Conservation (phyloP, 2,329 filamentous ascomycete genomes). For the Cordyceps pruinosa region DNA sequence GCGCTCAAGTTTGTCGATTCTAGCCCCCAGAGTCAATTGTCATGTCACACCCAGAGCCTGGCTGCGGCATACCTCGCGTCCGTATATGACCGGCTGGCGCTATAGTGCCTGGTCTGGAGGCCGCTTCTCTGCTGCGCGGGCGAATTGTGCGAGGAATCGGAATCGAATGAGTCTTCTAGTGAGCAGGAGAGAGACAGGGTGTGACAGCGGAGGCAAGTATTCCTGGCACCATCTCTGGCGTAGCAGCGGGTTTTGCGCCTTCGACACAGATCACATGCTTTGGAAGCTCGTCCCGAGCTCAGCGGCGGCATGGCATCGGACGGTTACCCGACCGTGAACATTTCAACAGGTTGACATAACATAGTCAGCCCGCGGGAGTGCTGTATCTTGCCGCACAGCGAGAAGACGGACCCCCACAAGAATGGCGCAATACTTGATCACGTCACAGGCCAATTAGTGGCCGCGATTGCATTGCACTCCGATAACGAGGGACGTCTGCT, state of each 20-base stretch:
- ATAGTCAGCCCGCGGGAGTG: not conserved
- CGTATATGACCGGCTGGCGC: not conserved
- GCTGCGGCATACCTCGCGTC: not conserved
- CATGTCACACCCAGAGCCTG: not conserved
- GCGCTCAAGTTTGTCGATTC: not conserved
- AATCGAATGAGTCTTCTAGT: constrained; percentile 1
- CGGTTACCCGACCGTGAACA: not conserved
- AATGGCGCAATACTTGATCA: not conserved
- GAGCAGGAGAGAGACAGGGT: constrained; percentile 21
- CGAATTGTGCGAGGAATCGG: not conserved
- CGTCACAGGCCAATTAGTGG: not conserved
- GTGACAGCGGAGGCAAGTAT: constrained; percentile 20
- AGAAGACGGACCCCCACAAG: not conserved
- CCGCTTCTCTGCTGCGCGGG: not conserved
- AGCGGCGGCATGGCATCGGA: constrained; percentile 18
- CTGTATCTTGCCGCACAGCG: not conserved
- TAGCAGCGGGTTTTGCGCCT: constrained; percentile 23
- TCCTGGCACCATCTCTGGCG: constrained; percentile 4
- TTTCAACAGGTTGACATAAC: not conserved
- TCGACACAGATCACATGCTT: constrained; percentile 21
- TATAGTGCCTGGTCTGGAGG: not conserved
- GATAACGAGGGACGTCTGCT: not conserved
- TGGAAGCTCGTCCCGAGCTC: constrained; percentile 19
- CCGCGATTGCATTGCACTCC: not conserved
- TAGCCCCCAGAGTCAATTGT: not conserved